Conservation (phyloP, 2,329 filamentous ascomycete species). For the Herpotrichia juniperi region DNA sequence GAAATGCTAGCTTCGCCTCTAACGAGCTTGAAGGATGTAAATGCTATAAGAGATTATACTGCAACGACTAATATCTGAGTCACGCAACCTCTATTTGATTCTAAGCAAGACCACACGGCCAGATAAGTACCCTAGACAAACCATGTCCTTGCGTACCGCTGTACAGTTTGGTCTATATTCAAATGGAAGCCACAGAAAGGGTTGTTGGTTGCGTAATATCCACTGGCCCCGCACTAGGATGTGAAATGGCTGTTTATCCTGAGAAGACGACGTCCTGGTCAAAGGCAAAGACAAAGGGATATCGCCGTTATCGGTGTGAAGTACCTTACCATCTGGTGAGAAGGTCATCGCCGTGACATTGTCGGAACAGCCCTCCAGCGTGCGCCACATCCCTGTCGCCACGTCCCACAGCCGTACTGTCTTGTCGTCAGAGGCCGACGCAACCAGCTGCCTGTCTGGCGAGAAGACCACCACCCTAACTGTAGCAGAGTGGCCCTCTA, state of each 20-base stretch:
- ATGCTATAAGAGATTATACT: too few relatives aligned
- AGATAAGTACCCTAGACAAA: conserved; percentile 27
- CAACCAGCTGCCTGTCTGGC: too few relatives aligned
- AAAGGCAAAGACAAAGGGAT: conserved; percentile 5
- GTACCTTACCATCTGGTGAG: conserved; percentile 7
- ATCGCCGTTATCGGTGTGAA: conserved; percentile 10
- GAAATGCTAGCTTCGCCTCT: too few relatives aligned
- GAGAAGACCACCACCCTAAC: too few relatives aligned
- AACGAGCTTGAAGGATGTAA: too few relatives aligned
- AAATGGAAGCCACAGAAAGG: conserved; percentile 23
- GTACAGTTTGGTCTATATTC: conserved; percentile 22
- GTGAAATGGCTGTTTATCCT: neutral
- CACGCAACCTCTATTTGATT: too few relatives aligned
- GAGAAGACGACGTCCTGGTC: neutral
- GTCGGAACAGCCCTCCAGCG: neutral
- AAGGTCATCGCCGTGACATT: conserved; percentile 1
- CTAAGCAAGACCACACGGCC: conserved; percentile 22
- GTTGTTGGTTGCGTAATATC: conserved; percentile 4
- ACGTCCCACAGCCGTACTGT: too few relatives aligned
- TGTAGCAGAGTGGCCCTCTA: too few relatives aligned
- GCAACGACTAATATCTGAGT: too few relatives aligned
- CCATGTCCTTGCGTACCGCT: conserved; percentile 19
- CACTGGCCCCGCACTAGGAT: conserved; percentile 9
- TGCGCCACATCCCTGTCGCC: too few relatives aligned
- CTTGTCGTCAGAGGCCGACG: too few relatives aligned